Evolutionary conservation across 1,139 yeast species (phyloP), one percentile per base, ranked within the genome.

Genomic region (Meyerozyma smithsonii): DNA sequence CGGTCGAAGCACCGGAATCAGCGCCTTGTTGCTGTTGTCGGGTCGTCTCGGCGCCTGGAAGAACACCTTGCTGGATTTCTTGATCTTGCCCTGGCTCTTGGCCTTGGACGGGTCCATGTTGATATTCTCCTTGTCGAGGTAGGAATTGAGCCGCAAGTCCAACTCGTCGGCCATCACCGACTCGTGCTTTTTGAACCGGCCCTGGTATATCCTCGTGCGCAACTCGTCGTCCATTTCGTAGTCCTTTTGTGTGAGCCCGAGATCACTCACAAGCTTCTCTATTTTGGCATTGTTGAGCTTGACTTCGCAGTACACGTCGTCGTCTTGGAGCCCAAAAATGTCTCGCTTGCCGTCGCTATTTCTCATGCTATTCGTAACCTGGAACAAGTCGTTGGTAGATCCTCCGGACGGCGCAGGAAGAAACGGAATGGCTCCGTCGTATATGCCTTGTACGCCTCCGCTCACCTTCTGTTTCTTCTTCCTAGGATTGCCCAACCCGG

Each of bases 201-300:
- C 72, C 44, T 62, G 64, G 49, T 62, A 65, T 32, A 69, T 66
- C 18, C 75, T 56, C 2, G 78, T 67, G 48, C 80, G 62, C 36
- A 71, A 61, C 48, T 69, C 74, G 46, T 65, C 73, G 51, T 74
- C 80, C 39, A 56, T 40, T 36, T 55, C 60, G 33, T 39, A 53
- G 25, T 55, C 64, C 7, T 50, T 41, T 28, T 43, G 38, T 20
- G 37, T 44, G 17, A 30, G 18, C 25, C 55, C 59, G 39, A 66
- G 46, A 12, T 62, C 60, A 39, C 51, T 49, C 28, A 69, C 58
- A 46, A 70, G 52, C 45, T 64, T 66, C 32, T 65, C 67, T 21
- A 70, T 58, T 42, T 69, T 69, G 44, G 61, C 59, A 42, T 68
- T 66, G 36, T 58, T 58, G 36, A 68, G 52, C 41, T 58, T 42